Conservation (phyloP, 352 stramenopile species). For the Phytophthora pluvialis region DNA sequence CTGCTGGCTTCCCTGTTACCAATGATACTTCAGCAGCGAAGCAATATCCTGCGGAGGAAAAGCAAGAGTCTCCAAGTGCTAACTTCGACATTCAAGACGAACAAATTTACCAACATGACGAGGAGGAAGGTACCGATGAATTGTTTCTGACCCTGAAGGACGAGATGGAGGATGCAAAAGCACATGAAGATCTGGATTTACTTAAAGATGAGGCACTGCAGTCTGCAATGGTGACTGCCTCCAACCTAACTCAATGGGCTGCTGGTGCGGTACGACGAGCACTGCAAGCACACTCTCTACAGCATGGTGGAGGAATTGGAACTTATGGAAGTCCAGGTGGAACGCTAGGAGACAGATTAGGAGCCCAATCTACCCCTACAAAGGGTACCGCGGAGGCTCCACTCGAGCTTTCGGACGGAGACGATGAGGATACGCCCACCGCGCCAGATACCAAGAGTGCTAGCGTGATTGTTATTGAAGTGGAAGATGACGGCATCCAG, state of each 20-base stretch:
- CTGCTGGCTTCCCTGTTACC: not conserved
- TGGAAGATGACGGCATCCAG: conserved; percentile 26
- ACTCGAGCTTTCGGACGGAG: conserved; percentile 25
- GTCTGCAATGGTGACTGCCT: conserved; percentile 81
- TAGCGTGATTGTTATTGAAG: conserved; percentile 37
- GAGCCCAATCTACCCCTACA: not conserved
- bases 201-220: conserved; percentile 76
- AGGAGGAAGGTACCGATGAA: conserved; percentile 45
- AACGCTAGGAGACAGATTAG: not conserved
- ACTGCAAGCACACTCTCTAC: conserved; percentile 65
- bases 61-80: not conserved
- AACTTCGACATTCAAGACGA: conserved; percentile 4
- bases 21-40: not conserved
- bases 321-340: conserved; percentile 15
- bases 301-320: conserved; percentile 34
- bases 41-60: conserved; percentile 3
- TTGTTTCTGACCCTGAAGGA: conserved; percentile 63
- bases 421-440: conserved; percentile 15
- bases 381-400: conserved; percentile 20
- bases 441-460: not conserved
- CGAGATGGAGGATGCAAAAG: conserved; percentile 78
- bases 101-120: not conserved
- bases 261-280: conserved; percentile 78
- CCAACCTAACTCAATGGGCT: conserved; percentile 89
- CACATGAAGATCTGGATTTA: conserved; percentile 64